Base-by-base conservation (phyloP, 2,329 filamentous ascomycete genomes). In the Graphilbum ipis-grandicollis region DNA sequence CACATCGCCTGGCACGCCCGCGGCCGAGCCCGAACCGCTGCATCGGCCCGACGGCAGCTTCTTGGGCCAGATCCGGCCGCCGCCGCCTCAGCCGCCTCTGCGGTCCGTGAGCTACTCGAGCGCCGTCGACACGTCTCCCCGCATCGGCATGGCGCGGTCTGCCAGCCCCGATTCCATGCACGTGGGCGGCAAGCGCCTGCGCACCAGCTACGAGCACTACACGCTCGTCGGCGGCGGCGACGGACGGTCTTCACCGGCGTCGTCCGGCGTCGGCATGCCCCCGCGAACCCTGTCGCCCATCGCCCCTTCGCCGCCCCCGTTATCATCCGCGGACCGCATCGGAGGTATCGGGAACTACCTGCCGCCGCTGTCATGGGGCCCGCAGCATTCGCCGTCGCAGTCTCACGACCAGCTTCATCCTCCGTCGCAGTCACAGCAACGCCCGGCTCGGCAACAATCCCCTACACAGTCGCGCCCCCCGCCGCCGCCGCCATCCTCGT, bases 1-100 rank as follows among this genome's bases (percentile, higher is more conserved):
- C 43, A 63, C 62, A 3, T 71, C 68, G 4, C 68, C 69, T 2
- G 62, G 65, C 3, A 60, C 66, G 17, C 62, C 66, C 4, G 57
- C 65, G 3, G 58, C 62, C 45, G 65, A 72, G 44, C 54, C 62
- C 23, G 66, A 69, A 28, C 58, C 62, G 15, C 37, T 55, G 10
- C 55, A 59, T 32, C 58, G 59, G 30, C 21, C 48, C 56, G 25
- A 40, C 9, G 52, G 44, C 9, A 33, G 47, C 14, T 13, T 21
- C 12, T 48, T 51, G 22, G 45, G 52, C 21, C 48, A 56, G 25
- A 40, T 46, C 26, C 26, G 26, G 9, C 26, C 26, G 26, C 26
- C 36, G 13, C 43, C 41, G 10, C 45, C 53, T 13, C 45, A 44
- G 25, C 65, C 66, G 12, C 45, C 54, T 9, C 51, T 52, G 7